Base-by-base conservation (phyloP, 768 basidiomycete genomes). In the Termitomyces sp. region DNA sequence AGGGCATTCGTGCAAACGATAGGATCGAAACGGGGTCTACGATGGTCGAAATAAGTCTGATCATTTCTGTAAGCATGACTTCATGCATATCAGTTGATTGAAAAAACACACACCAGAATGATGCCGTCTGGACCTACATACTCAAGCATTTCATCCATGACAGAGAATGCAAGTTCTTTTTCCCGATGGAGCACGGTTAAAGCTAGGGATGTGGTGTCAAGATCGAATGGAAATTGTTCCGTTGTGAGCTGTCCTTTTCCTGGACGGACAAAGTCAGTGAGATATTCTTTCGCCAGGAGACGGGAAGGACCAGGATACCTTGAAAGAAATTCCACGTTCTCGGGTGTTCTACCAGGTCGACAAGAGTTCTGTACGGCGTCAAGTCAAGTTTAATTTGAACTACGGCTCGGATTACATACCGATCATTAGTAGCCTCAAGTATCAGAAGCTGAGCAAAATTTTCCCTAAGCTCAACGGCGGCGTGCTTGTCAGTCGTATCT, bases 361-460 rank as follows among this genome's bases (percentile, higher is more conserved):
- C 76, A n/a, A 83, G 70, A 19, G 66, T 64, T 42, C 81, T 83
- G 54, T 14, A 52, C 3, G 17, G n/a, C 17, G 37, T 42, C 19
- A 55, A 32, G 30, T 56, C 19, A 14, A 41, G 51, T 6, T 34
- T 16, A 30, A 17, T 34, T 34, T 34, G 12, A 25, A 23, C 21
- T 16, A 25, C 10, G 16, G 44, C 25, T 35, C 21, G 27, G 8
- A 3, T 16, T 23, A 52, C 71, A 51, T 57, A 79, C 80, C 59
- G 64, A 61, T 83, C 71, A 9, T 67, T 61, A 0, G 81, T 84
- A 1, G 73, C 70, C 54, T 86, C 84, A 14, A 82, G 66, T 40
- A 85, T 80, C 6, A 86, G 69, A 6, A 86, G 73, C 59, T 84
- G 82, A 4, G 82, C 75, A 55, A 84, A 84, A 61, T 84, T 84